Conservation (phyloP, 2,329 filamentous ascomycete species). For the Helicocarpus griseus region DNA sequence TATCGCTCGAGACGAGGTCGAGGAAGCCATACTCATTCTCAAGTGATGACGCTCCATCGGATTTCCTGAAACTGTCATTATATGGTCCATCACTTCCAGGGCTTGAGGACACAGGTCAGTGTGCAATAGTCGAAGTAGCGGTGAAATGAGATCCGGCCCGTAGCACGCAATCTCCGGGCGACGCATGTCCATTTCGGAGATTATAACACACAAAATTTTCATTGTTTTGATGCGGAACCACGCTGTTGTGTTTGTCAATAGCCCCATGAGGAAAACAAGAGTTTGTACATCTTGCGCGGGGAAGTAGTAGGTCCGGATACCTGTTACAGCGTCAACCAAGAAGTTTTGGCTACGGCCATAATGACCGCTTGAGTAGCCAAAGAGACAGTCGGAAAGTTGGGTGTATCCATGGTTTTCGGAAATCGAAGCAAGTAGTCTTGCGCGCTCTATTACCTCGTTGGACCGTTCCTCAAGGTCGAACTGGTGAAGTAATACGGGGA, state of each 20-base stretch:
- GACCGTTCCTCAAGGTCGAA: constrained; percentile 55
- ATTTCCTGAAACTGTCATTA: constrained; percentile 86
- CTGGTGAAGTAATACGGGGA: constrained; percentile 72
- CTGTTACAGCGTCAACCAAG: constrained; percentile 60
- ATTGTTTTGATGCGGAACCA: constrained; percentile 94
- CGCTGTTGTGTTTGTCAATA: constrained; percentile 76
- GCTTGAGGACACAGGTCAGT: constrained; percentile 92
- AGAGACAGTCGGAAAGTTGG: constrained; percentile 58
- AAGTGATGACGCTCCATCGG: constrained; percentile 91
- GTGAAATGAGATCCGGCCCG: constrained; percentile 90
- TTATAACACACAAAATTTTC: constrained; percentile 73
- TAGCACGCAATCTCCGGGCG: constrained; percentile 82
- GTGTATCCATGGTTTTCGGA: constrained; percentile 63
- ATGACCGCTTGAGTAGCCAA: constrained; percentile 57
- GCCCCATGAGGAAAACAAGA: constrained; percentile 80
- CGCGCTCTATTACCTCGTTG: constrained; percentile 48
- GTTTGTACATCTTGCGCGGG: constrained; percentile 74
- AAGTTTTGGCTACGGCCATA: constrained; percentile 67
- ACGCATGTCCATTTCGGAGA: constrained; percentile 87
- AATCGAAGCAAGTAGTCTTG: constrained; percentile 59
- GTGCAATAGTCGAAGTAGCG: constrained; percentile 76
- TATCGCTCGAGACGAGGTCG: constrained; percentile 68
- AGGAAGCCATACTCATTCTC: constrained; percentile 92
- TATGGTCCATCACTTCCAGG: constrained; percentile 81
- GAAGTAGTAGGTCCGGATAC: constrained; percentile 69